Conservation (phyloP, 345 rosid genomes). For the Eucalyptus erythrocorys region DNA sequence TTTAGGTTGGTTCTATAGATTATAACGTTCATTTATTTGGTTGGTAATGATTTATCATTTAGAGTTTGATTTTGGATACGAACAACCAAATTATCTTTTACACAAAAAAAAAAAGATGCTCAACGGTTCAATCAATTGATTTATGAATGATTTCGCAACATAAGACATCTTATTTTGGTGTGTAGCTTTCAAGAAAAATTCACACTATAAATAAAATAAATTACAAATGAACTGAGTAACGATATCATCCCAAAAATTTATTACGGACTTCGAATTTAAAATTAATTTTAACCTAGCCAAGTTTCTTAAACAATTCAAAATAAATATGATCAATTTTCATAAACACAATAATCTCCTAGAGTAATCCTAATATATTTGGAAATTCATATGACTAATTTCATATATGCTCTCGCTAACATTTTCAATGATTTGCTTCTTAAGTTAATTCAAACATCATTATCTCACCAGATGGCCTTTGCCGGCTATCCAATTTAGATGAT, state of each 20-base stretch:
- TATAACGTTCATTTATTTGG: background rate
- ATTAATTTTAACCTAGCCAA: accelerated
- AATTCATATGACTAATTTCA: background rate
- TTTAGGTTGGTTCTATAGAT: background rate
- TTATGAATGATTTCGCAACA: background rate
- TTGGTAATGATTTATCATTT: background rate
- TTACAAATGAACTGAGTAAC: background rate
- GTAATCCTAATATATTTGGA: background rate
- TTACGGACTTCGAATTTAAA: accelerated
- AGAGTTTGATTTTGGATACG: background rate
- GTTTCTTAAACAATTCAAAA: accelerated
- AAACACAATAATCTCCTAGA: background rate
- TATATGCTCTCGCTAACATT: accelerated
- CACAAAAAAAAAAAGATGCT: accelerated
- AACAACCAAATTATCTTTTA: background rate
- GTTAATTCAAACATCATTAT: background rate
- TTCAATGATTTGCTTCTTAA: background rate
- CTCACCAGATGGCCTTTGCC: background rate
- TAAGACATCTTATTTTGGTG: background rate
- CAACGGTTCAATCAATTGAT: accelerated
- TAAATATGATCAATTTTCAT: background rate
- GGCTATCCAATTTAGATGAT: background rate
- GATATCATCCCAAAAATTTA: accelerated
- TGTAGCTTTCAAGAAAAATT: background rate
- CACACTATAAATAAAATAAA: background rate